phyloP scores from a whole-genome alignment of 2,329 filamentous ascomycete species.

The Mycosphaerella sp. region DNA sequence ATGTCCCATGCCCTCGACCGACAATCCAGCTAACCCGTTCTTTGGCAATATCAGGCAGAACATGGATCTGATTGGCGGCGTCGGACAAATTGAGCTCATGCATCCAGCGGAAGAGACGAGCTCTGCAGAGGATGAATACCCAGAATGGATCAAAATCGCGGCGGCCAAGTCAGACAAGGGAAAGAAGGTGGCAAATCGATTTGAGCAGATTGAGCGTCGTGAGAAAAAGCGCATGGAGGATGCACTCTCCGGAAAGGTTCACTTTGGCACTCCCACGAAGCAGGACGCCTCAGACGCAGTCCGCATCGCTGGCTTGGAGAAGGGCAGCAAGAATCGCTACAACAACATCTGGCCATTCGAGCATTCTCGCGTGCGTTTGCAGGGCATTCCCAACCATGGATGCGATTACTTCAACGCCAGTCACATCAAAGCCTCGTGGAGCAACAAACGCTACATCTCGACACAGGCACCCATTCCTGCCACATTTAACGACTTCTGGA shows the following conservation, averaged over 20 bases:
- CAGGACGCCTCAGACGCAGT: conserved; percentile 37
- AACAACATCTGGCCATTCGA: conserved; percentile 98
- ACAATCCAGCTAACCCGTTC: conserved; percentile 74
- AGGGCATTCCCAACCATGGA: conserved; percentile 56
- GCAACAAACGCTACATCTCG: conserved; percentile 90
- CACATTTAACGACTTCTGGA: conserved; percentile 97
- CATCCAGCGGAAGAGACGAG: conserved; percentile 49
- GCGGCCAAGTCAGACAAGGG: conserved; percentile 64
- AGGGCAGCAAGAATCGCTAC: conserved; percentile 92
- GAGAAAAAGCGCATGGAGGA: conserved; percentile 93
- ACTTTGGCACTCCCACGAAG: conserved; percentile 44
- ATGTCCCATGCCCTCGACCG: conserved; percentile 67
- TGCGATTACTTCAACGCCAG: conserved; percentile 98
- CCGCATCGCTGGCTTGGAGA: conserved; percentile 85
- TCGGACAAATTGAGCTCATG: conserved; percentile 68
- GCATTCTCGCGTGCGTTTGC: conserved; percentile 77
- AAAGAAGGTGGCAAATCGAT: conserved; percentile 73
- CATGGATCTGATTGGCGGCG: conserved; percentile 87
- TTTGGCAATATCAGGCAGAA: conserved; percentile 96
- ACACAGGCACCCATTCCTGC: conserved; percentile 88
- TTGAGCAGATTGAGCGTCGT: conserved; percentile 72
- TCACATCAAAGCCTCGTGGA: conserved; percentile 69
- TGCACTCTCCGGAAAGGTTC: conserved; percentile 58
- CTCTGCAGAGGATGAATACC: conserved; percentile 51
- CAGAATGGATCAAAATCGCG: conserved; percentile 69